Percentiles rank a stretch among this genome's conserved stretches.
Conservation (phyloP, 768 basidiomycete genomes). For the Psilocybe tampanensis region DNA sequence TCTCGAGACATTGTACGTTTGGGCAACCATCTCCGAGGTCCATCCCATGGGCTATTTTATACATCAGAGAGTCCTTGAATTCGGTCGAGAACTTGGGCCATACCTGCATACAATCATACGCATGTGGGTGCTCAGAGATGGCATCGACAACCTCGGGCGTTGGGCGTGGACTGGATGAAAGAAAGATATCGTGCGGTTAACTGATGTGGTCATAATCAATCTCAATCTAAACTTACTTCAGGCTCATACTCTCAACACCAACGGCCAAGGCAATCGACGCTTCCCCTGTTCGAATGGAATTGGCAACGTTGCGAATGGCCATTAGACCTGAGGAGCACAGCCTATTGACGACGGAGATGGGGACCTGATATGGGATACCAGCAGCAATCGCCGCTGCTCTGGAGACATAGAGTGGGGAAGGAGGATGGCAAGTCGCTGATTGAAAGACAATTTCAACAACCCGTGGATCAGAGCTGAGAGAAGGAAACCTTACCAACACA, state of each 20-base stretch:
- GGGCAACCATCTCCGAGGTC: conserved; percentile 92
- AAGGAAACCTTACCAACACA: conserved; percentile 67
- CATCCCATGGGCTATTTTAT: conserved; percentile 83
- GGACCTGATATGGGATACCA: conserved; percentile 83
- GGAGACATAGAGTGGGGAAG: conserved; percentile 80
- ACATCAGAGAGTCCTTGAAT: not conserved
- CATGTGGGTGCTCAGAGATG: conserved; percentile 61
- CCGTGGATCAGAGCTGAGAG: not conserved
- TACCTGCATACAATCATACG: conserved; percentile 78
- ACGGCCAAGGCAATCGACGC: conserved; percentile 85
- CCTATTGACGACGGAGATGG: conserved; percentile 91
- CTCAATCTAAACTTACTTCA: conserved; percentile 52
- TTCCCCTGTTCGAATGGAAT: conserved; percentile 83
- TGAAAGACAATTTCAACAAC: not conserved
- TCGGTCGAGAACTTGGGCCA: conserved; percentile 4
- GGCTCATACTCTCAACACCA: conserved; percentile 82
- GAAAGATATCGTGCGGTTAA: not conserved
- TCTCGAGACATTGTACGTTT: conserved; percentile 75
- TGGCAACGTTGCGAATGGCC: conserved; percentile 89
- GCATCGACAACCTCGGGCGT: conserved; percentile 65
- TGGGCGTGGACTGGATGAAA: conserved; percentile 70
- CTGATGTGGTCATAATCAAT: not conserved
- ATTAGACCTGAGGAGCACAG: conserved; percentile 94
- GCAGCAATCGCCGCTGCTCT: conserved; percentile 87
- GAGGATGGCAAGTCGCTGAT: conserved; percentile 82